Evolutionary conservation across 2,329 filamentous ascomycete genomes (phyloP), one percentile per base, ranked within the genome.

Genomic region (Verticillium dahliae): DNA sequence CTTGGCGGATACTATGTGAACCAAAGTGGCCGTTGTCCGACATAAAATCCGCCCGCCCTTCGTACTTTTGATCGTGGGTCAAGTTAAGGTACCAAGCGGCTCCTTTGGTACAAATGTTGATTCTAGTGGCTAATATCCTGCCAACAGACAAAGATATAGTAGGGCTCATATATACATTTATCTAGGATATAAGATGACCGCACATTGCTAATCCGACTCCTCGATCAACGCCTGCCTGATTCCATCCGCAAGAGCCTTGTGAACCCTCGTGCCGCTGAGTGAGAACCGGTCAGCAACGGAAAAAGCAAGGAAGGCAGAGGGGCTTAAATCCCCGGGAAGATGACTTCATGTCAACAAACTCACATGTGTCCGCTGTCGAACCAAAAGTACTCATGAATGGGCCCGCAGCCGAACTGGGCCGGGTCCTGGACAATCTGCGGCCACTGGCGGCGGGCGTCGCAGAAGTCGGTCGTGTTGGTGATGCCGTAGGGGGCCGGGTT

Each of bases 371-470:
- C 71, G 13, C 63, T 65, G 38, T 73, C 68, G 60, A 69, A 72
- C 71, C 72, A 74, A 50, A 73, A 73, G 38, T 73, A 73, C 52
- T 69, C 60, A 10, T 67, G 62, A 9, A 73, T 57, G 3, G 67
- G 69, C 13, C 66, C 61, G 57, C 71, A 74, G 3, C 69, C 70
- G 56, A 70, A 73, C 18, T 66, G 61, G 15, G 60, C 61, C 18
- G 67, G 61, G 60, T 70, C 59, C 4, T 62, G 62, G 18, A 63
- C 59, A 10, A 71, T 67, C 15, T 68, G 69, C 4, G 65, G 62
- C 63, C 62, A 65, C 1, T 72, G 62, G 7, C 65, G 62, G 59
- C 68, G 71, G 0, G 62, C 67, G 6, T 63, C 22, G 60, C 71
- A 72, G 62, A 68, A 72, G 10, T 62, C 62, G 2, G 67, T 71